Evolutionary conservation across 768 basidiomycete species (phyloP).

Genomic region (Hirschioporus abietinus): DNA sequence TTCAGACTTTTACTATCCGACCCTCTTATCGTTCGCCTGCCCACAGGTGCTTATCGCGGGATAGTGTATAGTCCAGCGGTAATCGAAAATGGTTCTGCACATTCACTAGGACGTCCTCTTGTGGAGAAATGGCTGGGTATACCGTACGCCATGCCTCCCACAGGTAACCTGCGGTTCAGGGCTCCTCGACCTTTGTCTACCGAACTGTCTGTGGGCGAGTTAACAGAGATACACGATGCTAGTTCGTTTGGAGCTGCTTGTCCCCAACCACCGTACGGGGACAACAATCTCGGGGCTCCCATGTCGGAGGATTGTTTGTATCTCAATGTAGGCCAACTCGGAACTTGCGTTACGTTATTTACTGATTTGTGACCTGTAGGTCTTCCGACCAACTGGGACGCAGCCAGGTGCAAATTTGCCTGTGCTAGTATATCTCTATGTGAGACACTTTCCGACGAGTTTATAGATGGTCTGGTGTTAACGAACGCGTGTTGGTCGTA

Average conservation of each 20-base stretch:
- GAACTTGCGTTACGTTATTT: not conserved
- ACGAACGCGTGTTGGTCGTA: slow-evolving; percentile 14
- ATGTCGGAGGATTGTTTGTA: slow-evolving; percentile 49
- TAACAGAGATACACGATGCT: slow-evolving; percentile 28
- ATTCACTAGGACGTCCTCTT: not conserved
- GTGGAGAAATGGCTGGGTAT: slow-evolving; percentile 39
- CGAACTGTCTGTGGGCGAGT: slow-evolving; percentile 12
- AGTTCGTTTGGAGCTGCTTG: slow-evolving; percentile 50
- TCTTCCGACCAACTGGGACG: slow-evolving; percentile 25
- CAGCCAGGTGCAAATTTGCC: slow-evolving; percentile 22
- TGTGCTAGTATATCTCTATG: slow-evolving; percentile 30
- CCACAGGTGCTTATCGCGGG: slow-evolving; percentile 44
- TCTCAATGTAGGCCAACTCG: slow-evolving; percentile 37
- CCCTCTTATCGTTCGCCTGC: slow-evolving; percentile 33
- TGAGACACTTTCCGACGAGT: slow-evolving; percentile 15
- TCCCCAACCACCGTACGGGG: slow-evolving; percentile 34
- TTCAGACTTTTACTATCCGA: slow-evolving; percentile 7
- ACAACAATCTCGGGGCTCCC: slow-evolving; percentile 32
- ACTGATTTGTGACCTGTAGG: slow-evolving; percentile 12
- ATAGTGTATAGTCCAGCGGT: slow-evolving; percentile 40
- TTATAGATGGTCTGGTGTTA: not conserved
- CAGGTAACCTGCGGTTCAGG: slow-evolving; percentile 31
- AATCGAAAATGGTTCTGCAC: not conserved
- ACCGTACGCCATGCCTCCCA: slow-evolving; percentile 32
- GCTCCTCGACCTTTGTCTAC: slow-evolving; percentile 43